phyloP scores from a whole-genome alignment of 805 yeast species.

The Pichia insulana region DNA sequence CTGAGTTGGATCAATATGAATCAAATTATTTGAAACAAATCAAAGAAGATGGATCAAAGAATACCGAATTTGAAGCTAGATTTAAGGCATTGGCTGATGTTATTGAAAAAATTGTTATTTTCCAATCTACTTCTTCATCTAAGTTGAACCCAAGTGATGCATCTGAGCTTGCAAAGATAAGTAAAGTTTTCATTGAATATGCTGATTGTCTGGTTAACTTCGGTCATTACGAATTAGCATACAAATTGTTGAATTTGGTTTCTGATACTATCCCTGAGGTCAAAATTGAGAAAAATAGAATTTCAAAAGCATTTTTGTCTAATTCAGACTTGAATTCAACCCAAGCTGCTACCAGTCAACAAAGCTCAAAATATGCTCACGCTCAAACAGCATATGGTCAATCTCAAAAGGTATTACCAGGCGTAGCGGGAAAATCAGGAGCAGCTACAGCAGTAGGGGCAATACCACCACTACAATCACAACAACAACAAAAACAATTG shows the following conservation, averaged over 20 bases:
- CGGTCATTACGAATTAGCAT: slow-evolving; percentile 81
- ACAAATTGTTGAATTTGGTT: slow-evolving; percentile 54
- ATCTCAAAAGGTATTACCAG: too few species aligned
- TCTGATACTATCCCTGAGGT: slow-evolving; percentile 70
- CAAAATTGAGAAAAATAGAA: slow-evolving; percentile 68
- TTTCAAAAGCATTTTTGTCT: slow-evolving; percentile 47
- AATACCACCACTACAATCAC: slow-evolving; percentile 3
- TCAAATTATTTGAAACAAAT: slow-evolving; percentile 32
- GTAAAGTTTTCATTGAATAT: slow-evolving; percentile 69
- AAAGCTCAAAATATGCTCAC: slow-evolving; percentile 3
- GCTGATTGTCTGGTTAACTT: slow-evolving; percentile 69
- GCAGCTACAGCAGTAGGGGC: not conserved
- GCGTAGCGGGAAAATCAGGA: too few species aligned
- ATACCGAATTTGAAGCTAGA: slow-evolving; percentile 74
- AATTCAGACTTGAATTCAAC: slow-evolving; percentile 9
- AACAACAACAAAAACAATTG: slow-evolving; percentile 2
- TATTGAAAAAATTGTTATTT: slow-evolving; percentile 76
- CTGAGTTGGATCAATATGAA: slow-evolving; percentile 48
- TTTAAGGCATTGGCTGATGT: slow-evolving; percentile 72
- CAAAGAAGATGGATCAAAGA: slow-evolving; percentile 32
- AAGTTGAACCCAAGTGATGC: slow-evolving; percentile 20
- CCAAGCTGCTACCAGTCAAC: slow-evolving; percentile 4
- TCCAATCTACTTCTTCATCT: slow-evolving; percentile 42
- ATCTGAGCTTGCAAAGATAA: slow-evolving; percentile 40
- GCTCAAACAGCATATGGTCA: too few species aligned